Base-by-base conservation (phyloP, 192 early-diverging fungal genomes). In the Chytriomyces confervae region DNA sequence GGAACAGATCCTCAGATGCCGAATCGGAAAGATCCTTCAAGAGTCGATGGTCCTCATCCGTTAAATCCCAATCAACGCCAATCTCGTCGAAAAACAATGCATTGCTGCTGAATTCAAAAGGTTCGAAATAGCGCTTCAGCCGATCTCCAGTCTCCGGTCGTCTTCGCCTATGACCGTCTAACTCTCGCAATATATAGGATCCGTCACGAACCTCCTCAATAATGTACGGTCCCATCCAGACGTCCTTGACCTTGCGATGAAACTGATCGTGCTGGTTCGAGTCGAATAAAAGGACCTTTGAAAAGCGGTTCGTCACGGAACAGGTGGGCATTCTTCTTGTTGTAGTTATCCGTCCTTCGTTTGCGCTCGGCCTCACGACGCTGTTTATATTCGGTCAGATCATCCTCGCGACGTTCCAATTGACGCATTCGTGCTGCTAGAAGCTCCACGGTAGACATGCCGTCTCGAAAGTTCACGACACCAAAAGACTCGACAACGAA, bases 321-420 rank as follows among this genome's bases (percentile, higher is more conserved):
- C 43, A 18, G 65, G 10, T 66, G 20, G 16, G 9, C 47, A 45
- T 66, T 9, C 36, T 66, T 66, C 43, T 66, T 20, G 20, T 66
- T 66, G 20, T 66, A 66, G 43, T 66, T 46, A 43, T 66, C 65
- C 27, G 65, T 45, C 8, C 65, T 45, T 46, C 65, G 65, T 46
- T 66, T 23, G 16, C 65, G 20, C 6, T 20, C 9, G 6, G 9
- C 27, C 8, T 27, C 65, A 44, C 36, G 16, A 13, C 43, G 8
- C 8, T 20, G 23, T 20, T 66, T 66, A 16, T 46, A 18, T 46
- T 66, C 27, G 6, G 8, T 9, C 43, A 66, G 47, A 66, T 66
- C 65, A 9, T 13, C 10, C 5, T 6, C 29, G 6, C 65, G 1
- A 44, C 65, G 43, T 7, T 66, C 65, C 65, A 66, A 66, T 45